Evolutionary conservation across 2,329 filamentous ascomycete genomes (phyloP).

Genomic region (Microdochium bolleyi): DNA sequence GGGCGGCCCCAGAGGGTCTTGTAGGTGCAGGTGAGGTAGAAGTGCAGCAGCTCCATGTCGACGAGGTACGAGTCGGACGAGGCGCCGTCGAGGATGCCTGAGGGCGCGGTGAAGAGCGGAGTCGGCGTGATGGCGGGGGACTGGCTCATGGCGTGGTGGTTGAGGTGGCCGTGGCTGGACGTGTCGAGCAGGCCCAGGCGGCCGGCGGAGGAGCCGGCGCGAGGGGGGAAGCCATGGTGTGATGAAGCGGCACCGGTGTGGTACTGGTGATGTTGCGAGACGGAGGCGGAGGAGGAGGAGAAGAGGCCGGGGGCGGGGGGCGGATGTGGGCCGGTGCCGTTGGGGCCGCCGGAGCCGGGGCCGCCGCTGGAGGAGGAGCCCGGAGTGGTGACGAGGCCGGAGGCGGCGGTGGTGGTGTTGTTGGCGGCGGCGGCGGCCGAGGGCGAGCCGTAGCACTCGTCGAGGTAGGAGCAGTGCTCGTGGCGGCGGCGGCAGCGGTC

Average conservation of each 20-base stretch:
- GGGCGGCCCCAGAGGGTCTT: background rate
- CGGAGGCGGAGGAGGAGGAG: background rate
- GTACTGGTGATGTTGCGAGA: background rate
- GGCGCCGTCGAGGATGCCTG: background rate
- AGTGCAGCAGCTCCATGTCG: constrained; percentile 1
- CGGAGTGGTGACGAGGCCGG: background rate
- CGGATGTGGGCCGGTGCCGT: background rate
- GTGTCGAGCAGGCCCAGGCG: background rate
- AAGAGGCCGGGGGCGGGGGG: background rate
- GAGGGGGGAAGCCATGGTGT: background rate
- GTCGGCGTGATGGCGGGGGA: background rate
- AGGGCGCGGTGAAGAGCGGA: background rate
- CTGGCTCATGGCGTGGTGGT: background rate
- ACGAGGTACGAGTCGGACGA: background rate
- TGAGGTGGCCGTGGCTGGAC: background rate
- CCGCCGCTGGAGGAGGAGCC: background rate
- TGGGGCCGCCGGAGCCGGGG: background rate
- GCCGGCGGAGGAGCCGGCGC: background rate
- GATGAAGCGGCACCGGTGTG: too few species aligned
- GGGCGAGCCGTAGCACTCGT: background rate
- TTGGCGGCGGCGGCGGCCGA: background rate
- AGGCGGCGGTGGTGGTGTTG: background rate
- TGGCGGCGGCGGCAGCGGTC: background rate
- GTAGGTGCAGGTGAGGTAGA: background rate
- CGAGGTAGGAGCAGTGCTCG: constrained; percentile 1